phyloP scores from a whole-genome alignment of 305 asterid genomes.

The Striga hermonthica region DNA sequence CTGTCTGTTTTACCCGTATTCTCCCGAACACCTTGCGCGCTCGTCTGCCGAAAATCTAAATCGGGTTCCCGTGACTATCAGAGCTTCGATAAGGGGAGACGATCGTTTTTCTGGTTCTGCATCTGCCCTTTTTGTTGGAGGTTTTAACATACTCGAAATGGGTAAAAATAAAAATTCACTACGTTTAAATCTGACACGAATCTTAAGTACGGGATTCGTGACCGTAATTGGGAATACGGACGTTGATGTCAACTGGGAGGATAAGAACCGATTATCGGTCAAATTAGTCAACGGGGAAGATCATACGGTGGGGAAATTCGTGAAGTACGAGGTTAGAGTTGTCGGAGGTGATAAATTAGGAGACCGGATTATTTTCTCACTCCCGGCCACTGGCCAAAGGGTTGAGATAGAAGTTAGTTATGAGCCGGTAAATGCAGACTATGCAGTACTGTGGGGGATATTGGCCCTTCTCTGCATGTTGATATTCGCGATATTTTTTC shows the following conservation, averaged over 20 bases:
- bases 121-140: slow-evolving; percentile 75
- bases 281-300: slow-evolving; percentile 39
- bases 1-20: slow-evolving; percentile 76
- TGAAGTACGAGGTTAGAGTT: slow-evolving; percentile 52
- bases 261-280: slow-evolving; percentile 46
- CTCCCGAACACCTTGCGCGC: slow-evolving; percentile 59
- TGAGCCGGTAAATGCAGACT: slow-evolving; percentile 53
- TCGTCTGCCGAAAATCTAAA: slow-evolving; percentile 38
- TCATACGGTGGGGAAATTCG: slow-evolving; percentile 36
- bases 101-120: slow-evolving; percentile 60
- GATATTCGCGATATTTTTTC: slow-evolving; percentile 33
- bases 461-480: slow-evolving; percentile 31
- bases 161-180: slow-evolving; percentile 42
- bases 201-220: slow-evolving; percentile 43
- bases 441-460: slow-evolving; percentile 31
- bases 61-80: slow-evolving; percentile 47
- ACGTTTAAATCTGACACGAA: slow-evolving; percentile 54
- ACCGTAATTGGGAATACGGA: slow-evolving; percentile 70
- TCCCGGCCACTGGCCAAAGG: slow-evolving; percentile 74
- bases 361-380: slow-evolving; percentile 60
- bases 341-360: slow-evolving; percentile 38
- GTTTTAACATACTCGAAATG: slow-evolving; percentile 57
- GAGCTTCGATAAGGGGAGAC: slow-evolving; percentile 60
- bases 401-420: slow-evolving; percentile 55
- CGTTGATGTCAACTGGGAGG: slow-evolving; percentile 55